These are phyloP conservation scores for Trichophyton schoenleinii DNA, from an alignment of 2,329 filamentous ascomycete species.

Conservation along the genomic window DNA sequence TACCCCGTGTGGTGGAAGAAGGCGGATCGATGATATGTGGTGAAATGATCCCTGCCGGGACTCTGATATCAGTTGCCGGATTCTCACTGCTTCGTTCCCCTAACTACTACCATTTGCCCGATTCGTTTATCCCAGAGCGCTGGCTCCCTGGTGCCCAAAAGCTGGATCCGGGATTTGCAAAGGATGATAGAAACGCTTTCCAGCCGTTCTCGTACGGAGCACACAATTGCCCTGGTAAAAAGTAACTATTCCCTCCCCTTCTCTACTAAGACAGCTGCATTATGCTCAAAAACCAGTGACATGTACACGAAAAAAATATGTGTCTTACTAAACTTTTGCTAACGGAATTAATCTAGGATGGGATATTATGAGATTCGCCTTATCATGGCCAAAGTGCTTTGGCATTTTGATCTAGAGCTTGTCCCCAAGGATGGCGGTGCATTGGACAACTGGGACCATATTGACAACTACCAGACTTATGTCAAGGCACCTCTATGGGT, in stretches of 20 bases:
- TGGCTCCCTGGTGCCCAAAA: slow-evolving; percentile 22
- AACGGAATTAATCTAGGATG: slow-evolving; percentile 6
- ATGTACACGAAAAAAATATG: neutral
- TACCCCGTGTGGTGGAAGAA: slow-evolving; percentile 21
- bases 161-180: slow-evolving; percentile 19
- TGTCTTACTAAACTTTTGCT: neutral
- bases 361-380: slow-evolving; percentile 9
- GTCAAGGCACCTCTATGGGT: slow-evolving; percentile 6
- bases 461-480: slow-evolving; percentile 9
- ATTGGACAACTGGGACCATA: slow-evolving; percentile 7
- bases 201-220: slow-evolving; percentile 25
- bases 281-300: neutral
- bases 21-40: slow-evolving; percentile 19
- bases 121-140: slow-evolving; percentile 23
- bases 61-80: slow-evolving; percentile 17
- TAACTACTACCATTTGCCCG: slow-evolving; percentile 19
- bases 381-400: slow-evolving; percentile 9
- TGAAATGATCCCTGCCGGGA: slow-evolving; percentile 17
- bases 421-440: slow-evolving; percentile 4
- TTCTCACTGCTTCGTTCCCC: slow-evolving; percentile 22
- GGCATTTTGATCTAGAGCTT: slow-evolving; percentile 11
- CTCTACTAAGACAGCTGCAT: too few species aligned
- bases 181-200: slow-evolving; percentile 19
- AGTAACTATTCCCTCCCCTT: slow-evolving; percentile 17
- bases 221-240: slow-evolving; percentile 27